Evolutionary conservation across 768 basidiomycete genomes (phyloP).

Genomic region (Tulasnella sp.): DNA sequence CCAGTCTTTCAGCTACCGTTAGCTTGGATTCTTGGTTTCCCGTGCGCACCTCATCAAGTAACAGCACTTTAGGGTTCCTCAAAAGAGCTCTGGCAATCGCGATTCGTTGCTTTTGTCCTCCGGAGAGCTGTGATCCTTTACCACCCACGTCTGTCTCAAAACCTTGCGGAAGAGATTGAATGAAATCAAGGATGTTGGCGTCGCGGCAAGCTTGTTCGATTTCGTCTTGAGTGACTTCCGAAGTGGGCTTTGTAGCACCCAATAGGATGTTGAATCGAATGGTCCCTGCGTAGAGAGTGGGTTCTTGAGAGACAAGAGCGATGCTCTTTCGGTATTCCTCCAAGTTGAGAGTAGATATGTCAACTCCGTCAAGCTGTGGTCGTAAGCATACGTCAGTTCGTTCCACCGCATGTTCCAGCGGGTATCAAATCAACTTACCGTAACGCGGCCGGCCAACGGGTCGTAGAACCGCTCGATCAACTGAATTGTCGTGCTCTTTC

Average conservation of each 20-base stretch:
- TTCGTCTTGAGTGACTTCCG: constrained; percentile 77
- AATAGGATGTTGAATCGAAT: constrained; percentile 86
- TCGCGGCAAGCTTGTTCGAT: constrained; percentile 75
- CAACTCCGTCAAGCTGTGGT: constrained; percentile 58
- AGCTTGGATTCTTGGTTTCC: constrained; percentile 15
- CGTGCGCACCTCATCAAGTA: constrained; percentile 55
- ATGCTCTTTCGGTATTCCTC: constrained; percentile 83
- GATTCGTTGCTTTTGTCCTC: constrained; percentile 75
- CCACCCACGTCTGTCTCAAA: constrained; percentile 17
- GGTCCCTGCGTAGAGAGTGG: constrained; percentile 72
- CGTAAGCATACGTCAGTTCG: background rate
- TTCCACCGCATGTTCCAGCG: background rate
- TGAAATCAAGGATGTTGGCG: constrained; percentile 89
- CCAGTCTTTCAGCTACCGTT: background rate
- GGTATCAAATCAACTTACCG: background rate
- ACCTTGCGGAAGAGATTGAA: constrained; percentile 62
- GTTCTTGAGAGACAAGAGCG: constrained; percentile 86
- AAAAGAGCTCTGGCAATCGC: constrained; percentile 91
- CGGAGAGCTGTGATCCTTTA: constrained; percentile 80
- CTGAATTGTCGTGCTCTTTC: constrained; percentile 26
- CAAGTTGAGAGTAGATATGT: constrained; percentile 67
- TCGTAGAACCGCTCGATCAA: constrained; percentile 28
- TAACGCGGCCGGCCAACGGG: constrained; percentile 20
- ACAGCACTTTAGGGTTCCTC: constrained; percentile 78
- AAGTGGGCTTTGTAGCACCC: constrained; percentile 66